Base-by-base conservation (phyloP, 306 rosid genomes). In the Gastrolobium bilobum region DNA sequence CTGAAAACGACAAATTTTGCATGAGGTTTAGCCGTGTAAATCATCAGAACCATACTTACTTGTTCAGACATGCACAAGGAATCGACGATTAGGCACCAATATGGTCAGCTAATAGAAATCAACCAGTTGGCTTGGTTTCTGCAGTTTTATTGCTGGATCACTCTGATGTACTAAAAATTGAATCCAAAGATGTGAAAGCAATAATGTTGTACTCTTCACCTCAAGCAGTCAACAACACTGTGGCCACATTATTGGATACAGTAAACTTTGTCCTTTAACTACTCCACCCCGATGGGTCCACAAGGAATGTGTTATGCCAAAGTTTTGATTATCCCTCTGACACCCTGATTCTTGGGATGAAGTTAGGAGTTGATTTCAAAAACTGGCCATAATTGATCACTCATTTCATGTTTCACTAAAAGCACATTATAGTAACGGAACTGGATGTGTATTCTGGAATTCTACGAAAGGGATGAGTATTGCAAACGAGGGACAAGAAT, bases 311-410 rank as follows among this genome's bases (percentile, higher is more conserved):
- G 2, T 71, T 79, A 13, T 71, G 78, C 83, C 52, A 77, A 26
- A 81, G 88, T 64, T 84, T 80, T 47, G 82, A 84, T 70, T 6
- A n/a, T 20, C 82, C 88, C 7, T 0, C 10, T 0, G 40, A 44
- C 2, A 15, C 3, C 10, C 65, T 86, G 38, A 0, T 71, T 0
- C 80, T 77, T 2, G 81, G 70, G 20, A 86, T 63, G 86, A 86
- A 75, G 51, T 5, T 86, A 57, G 89, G 86, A 26, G 52, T 79
- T 29, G 39, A 75, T 7, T 73, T 2, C 65, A 0, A 75, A 54
- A 57, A 52, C 38, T 0, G 73, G 76, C 33, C 61, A 3, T 14
- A 30, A 58, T 0, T 68, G 67, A 81, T 48, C 62, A 5, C 10
- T 85, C n/a, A n/a, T n/a, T n/a, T n/a, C n/a, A n/a, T n/a, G n/a